A percentile compares a stretch with the other conserved stretches of the same genome.
These are phyloP conservation scores for Xylaria sp. DNA, from an alignment of 2,329 filamentous ascomycete genomes.

Conservation along the genomic window DNA sequence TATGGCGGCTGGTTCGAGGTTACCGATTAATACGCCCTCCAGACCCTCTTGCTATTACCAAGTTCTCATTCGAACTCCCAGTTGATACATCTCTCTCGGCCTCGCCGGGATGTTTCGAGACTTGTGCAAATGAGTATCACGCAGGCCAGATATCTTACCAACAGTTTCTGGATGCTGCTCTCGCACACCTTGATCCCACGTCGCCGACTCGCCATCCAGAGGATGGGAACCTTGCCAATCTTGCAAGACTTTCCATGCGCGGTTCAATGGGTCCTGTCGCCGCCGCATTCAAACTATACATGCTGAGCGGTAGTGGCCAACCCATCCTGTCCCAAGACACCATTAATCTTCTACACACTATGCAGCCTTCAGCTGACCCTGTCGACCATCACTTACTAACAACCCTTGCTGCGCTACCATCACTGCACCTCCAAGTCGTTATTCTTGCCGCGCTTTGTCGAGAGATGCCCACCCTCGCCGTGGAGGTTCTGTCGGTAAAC, in stretches of 20 bases:
- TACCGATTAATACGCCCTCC: no score
- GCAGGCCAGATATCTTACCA: constrained; percentile 23
- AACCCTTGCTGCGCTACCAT: constrained; percentile 12
- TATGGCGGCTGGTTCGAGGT: constrained; percentile 13
- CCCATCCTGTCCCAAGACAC: constrained; percentile 8
- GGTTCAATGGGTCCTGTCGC: constrained; percentile 30
- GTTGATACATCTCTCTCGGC: constrained; percentile 8
- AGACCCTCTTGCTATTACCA: constrained; percentile 19
- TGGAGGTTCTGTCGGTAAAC: constrained; percentile 17
- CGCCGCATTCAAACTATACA: constrained; percentile 30
- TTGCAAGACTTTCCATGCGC: constrained; percentile 22
- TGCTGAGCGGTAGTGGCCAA: constrained; percentile 15
- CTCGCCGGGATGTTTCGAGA: constrained; percentile 30
- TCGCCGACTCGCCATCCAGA: constrained; percentile 23
- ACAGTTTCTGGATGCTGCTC: constrained; percentile 22
- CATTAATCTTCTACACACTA: constrained; percentile 18
- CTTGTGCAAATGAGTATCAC: constrained; percentile 14
- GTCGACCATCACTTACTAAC: neutral
- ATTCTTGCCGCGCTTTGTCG: constrained; percentile 25
- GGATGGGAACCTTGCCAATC: constrained; percentile 22
- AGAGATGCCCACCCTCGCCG: constrained; percentile 16
- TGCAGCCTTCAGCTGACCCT: constrained; percentile 15
- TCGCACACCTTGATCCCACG: constrained; percentile 21
- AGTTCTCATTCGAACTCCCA: constrained; percentile 25
- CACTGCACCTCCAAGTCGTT: constrained; percentile 25